Conservation (phyloP, 345 rosid species). For the Bruguiera gymnorhiza region DNA sequence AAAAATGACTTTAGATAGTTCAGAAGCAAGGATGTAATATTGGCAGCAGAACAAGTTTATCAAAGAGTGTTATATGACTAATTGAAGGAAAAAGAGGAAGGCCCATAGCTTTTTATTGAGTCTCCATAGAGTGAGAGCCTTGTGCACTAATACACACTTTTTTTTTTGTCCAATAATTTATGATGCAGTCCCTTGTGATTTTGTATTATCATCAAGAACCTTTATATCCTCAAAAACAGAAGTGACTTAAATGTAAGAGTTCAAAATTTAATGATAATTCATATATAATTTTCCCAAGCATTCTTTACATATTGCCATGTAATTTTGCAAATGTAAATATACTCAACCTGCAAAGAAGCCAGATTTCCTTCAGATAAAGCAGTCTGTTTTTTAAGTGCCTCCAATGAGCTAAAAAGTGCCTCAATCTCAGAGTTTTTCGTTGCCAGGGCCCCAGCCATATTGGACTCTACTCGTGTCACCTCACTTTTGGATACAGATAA, state of each 20-base stretch:
- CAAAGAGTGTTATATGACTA: neutral
- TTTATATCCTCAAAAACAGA: too few species aligned
- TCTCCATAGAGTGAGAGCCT: too few species aligned
- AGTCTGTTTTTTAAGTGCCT: constrained; percentile 80
- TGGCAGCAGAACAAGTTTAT: neutral
- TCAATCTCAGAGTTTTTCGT: constrained; percentile 95
- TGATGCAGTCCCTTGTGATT: too few species aligned
- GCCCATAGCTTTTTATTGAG: too few species aligned
- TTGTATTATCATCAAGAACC: too few species aligned
- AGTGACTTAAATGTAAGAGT: too few species aligned
- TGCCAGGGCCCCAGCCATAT: constrained; percentile 80
- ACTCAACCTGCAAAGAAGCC: constrained; percentile 80
- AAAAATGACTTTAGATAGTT: neutral
- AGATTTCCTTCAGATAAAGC: constrained; percentile 81
- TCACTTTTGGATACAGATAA: constrained; percentile 71
- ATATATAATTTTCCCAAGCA: too few species aligned
- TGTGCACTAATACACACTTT: too few species aligned
- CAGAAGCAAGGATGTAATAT: neutral
- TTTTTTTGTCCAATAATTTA: too few species aligned
- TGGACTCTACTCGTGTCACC: constrained; percentile 73
- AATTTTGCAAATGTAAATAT: neutral
- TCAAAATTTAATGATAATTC: too few species aligned
- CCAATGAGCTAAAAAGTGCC: constrained; percentile 66
- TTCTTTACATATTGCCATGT: too few species aligned
- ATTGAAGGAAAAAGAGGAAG: too few species aligned